A percentile compares a stretch with the other conserved stretches of the same genome.
phyloP scores from a whole-genome alignment of 495 filamentous ascomycete species.

The Zalerion maritima region DNA sequence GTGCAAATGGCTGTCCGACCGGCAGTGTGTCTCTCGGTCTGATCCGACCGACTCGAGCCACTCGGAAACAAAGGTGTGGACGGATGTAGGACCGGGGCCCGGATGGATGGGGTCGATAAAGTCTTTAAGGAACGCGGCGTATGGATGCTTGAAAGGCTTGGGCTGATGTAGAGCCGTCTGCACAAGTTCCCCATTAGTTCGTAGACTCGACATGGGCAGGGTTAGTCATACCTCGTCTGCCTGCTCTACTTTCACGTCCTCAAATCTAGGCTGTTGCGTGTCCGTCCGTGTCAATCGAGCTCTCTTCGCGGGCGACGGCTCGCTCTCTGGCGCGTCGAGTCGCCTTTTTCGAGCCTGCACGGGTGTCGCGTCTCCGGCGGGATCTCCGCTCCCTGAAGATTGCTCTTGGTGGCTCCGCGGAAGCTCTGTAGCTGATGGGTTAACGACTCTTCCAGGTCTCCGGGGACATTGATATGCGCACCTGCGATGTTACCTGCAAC shows the following conservation, averaged over 20 bases:
- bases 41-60: conserved; percentile 17
- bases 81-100: conserved; percentile 9
- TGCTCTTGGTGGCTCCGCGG: conserved; percentile 8
- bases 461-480: conserved; percentile 6
- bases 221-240: conserved; percentile 9
- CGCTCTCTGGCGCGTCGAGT: conserved; percentile 8
- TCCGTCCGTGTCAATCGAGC: conserved; percentile 10
- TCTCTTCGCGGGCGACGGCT: conserved; percentile 12
- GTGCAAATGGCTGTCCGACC: conserved; percentile 16
- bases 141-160: conserved; percentile 10
- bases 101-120: conserved; percentile 13
- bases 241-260: conserved; percentile 11
- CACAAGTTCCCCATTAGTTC: conserved; percentile 6
- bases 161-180: conserved; percentile 13
- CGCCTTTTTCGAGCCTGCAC: conserved; percentile 7
- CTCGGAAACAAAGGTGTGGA: conserved; percentile 15
- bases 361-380: conserved; percentile 6
- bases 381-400: conserved; percentile 5
- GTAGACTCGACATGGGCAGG: conserved; percentile 6
- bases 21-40: conserved; percentile 14
- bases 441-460: conserved; percentile 4
- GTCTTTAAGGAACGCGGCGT: conserved; percentile 17
- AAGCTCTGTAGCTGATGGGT: conserved; percentile 11
- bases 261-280: conserved; percentile 8
- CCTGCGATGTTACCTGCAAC: conserved; percentile 7